These are phyloP conservation scores for Pichia deserticola DNA, from an alignment of 805 yeast genomes.

Conservation along the genomic window DNA sequence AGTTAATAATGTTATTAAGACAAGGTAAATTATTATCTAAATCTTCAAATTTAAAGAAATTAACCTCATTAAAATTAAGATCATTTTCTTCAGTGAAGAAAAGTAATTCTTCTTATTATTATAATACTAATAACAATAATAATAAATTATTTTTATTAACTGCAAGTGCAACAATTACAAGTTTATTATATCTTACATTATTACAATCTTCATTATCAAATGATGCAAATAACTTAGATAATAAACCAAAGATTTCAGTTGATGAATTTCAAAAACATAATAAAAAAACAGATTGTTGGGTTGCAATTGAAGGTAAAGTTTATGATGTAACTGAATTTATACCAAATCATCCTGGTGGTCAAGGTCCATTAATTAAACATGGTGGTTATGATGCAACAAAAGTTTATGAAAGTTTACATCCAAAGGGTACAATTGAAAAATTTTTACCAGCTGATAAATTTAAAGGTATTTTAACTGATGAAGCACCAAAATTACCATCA, in stretches of 20 bases:
- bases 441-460: slow-evolving; percentile 52
- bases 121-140: too few species aligned
- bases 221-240: slow-evolving; percentile 6
- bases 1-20: too few species aligned
- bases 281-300: slow-evolving; percentile 67
- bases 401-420: slow-evolving; percentile 84
- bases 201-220: slow-evolving; percentile 1
- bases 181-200: background rate
- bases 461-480: slow-evolving; percentile 42
- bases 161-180: too few species aligned
- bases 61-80: too few species aligned
- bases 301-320: slow-evolving; percentile 68
- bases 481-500: slow-evolving; percentile 28
- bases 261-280: slow-evolving; percentile 47
- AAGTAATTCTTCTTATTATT: too few species aligned
- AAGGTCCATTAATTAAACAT: slow-evolving; percentile 32
- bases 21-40: too few species aligned
- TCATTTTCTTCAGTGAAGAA: too few species aligned
- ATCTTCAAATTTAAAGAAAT: too few species aligned
- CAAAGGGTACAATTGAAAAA: slow-evolving; percentile 73
- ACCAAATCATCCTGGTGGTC: slow-evolving; percentile 48
- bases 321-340: slow-evolving; percentile 66
- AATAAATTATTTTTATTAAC: background rate
- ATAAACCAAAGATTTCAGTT: slow-evolving; percentile 19
- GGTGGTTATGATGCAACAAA: slow-evolving; percentile 53